phyloP scores from a whole-genome alignment of 805 yeast species.

The Diddensiella santjacobensis region DNA sequence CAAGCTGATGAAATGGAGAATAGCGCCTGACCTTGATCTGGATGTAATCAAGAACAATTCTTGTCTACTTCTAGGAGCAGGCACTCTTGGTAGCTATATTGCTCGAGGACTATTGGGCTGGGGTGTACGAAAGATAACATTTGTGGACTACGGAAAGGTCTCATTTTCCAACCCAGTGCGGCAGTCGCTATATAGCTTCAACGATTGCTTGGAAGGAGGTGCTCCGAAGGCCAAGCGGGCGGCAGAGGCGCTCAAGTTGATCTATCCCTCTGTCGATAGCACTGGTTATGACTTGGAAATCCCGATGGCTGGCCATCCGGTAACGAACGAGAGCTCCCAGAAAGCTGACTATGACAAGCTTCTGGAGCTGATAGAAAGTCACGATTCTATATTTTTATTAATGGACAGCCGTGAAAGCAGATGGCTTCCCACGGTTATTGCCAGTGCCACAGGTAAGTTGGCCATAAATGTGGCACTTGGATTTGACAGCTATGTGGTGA shows the following conservation, averaged over 20 bases:
- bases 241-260: conserved; percentile 61
- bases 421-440: conserved; percentile 93
- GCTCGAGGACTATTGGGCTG: conserved; percentile 84
- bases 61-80: conserved; percentile 86
- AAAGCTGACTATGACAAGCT: conserved; percentile 50
- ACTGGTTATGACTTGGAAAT: conserved; percentile 65
- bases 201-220: conserved; percentile 78
- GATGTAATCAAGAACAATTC: conserved; percentile 57
- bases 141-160: conserved; percentile 85
- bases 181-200: conserved; percentile 79
- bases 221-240: conserved; percentile 74
- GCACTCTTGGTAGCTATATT: conserved; percentile 92
- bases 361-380: conserved; percentile 50
- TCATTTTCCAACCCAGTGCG: conserved; percentile 95
- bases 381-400: conserved; percentile 74
- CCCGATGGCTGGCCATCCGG: conserved; percentile 95
- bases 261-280: conserved; percentile 74
- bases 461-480: conserved; percentile 94
- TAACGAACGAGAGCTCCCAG: conserved; percentile 53
- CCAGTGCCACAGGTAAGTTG: conserved; percentile 59
- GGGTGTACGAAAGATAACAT: conserved; percentile 85
- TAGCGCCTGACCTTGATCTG: conserved; percentile 76
- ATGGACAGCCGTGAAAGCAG: conserved; percentile 96
- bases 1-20: conserved; percentile 94
- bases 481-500: conserved; percentile 86